Conservation (phyloP, 106 monocot genomes). For the Iris macrosiphon region DNA sequence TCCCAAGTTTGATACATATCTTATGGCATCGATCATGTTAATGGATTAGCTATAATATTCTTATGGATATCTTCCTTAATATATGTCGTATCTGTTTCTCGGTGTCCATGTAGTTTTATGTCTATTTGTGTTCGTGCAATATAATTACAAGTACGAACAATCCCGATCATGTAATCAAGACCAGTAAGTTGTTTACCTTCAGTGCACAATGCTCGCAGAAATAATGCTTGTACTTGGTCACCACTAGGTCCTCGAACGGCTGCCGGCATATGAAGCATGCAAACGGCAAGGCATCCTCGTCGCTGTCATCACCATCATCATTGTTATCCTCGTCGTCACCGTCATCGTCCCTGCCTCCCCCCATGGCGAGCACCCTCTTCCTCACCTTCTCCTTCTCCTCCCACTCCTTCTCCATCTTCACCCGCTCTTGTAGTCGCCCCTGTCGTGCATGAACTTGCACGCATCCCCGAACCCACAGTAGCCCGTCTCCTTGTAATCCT, state of each 20-base stretch:
- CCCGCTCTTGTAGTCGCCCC: conserved; percentile 97
- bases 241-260: conserved; percentile 72
- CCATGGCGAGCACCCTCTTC: conserved; percentile 9
- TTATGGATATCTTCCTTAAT: too few species aligned
- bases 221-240: conserved; percentile 89
- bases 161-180: too few species aligned
- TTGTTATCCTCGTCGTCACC: too few species aligned
- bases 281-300: conserved; percentile 76
- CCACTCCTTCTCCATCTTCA: conserved; percentile 58
- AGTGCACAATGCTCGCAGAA: conserved; percentile 93
- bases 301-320: background rate
- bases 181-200: too few species aligned
- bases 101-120: too few species aligned
- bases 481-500: conserved; percentile 99
- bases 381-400: conserved; percentile 18
- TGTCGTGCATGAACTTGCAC: conserved; percentile 98
- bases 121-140: too few species aligned
- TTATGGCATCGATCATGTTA: too few species aligned
- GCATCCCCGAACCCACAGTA: conserved; percentile 96
- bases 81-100: too few species aligned
- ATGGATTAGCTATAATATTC: too few species aligned
- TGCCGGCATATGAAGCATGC: conserved; percentile 53
- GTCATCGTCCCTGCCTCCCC: background rate
- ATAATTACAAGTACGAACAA: too few species aligned
- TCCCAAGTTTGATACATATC: too few species aligned